Conservation (phyloP, 2,329 filamentous ascomycete genomes). For the Blumeriella jaapii region DNA sequence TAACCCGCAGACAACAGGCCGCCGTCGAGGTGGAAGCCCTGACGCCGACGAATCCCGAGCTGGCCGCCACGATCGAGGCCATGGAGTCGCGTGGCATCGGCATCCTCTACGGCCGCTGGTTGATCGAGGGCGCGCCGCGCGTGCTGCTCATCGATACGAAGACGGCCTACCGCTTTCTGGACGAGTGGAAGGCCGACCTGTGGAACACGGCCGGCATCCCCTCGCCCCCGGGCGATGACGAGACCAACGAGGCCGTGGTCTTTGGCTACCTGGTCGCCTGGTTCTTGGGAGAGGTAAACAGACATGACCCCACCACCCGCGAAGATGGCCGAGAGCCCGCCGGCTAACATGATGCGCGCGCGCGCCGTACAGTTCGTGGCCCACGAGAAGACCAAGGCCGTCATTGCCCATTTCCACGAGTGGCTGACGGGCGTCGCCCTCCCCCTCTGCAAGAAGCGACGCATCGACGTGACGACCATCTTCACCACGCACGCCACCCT, state of each 20-base stretch:
- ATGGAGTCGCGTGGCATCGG: constrained; percentile 89
- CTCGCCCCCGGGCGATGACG: constrained; percentile 80
- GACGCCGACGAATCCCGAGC: constrained; percentile 67
- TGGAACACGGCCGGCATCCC: constrained; percentile 92
- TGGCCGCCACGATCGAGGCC: constrained; percentile 73
- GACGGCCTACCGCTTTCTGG: constrained; percentile 78
- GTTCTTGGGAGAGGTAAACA: constrained; percentile 86
- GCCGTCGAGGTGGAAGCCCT: constrained; percentile 96
- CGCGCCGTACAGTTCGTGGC: constrained; percentile 82
- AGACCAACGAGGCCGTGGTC: constrained; percentile 95
- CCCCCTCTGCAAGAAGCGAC: constrained; percentile 82
- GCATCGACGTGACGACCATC: constrained; percentile 94
- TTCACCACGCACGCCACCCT: constrained; percentile 97
- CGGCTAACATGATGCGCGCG: no score
- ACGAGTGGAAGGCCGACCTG: constrained; percentile 95
- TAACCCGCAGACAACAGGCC: constrained; percentile 49
- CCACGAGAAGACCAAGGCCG: constrained; percentile 81
- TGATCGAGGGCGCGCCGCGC: constrained; percentile 90
- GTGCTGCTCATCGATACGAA: constrained; percentile 93
- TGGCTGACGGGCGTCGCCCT: constrained; percentile 93
- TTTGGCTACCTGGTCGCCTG: constrained; percentile 96
- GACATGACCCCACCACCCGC: background rate
- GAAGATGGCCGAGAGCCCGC: no score
- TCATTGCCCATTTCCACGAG: constrained; percentile 98
- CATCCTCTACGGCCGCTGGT: constrained; percentile 88